Percentiles rank a stretch among this genome's conserved stretches.
Evolutionary conservation across 306 rosid species (phyloP).

Genomic region (Gleditsia sinensis): DNA sequence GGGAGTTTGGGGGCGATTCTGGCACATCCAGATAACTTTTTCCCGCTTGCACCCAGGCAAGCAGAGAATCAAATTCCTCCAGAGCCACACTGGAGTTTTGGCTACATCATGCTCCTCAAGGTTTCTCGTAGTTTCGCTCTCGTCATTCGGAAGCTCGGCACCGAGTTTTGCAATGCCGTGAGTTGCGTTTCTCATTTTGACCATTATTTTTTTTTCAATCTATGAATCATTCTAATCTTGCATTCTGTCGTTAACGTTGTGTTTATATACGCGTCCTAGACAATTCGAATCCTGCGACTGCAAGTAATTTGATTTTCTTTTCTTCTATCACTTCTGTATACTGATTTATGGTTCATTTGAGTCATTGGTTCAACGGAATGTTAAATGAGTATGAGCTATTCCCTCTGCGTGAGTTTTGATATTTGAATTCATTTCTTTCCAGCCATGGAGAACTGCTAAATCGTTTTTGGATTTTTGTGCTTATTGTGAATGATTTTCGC

Average conservation of each 20-base stretch:
- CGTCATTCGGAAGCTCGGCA: slow-evolving; percentile 85
- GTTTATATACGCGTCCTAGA: background rate
- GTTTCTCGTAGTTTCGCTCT: slow-evolving; percentile 93
- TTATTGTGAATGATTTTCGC: too few relatives aligned
- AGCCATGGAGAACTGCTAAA: too few relatives aligned
- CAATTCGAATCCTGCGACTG: background rate
- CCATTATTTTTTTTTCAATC: too few relatives aligned
- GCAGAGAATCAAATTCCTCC: slow-evolving; percentile 95
- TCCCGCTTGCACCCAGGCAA: slow-evolving; percentile 71
- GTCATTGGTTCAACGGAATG: too few relatives aligned
- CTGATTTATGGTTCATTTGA: background rate
- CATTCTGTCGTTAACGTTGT: too few relatives aligned
- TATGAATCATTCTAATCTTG: too few relatives aligned
- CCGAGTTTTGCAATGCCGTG: slow-evolving; percentile 92
- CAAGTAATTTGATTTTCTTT: background rate
- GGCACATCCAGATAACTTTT: slow-evolving; percentile 84
- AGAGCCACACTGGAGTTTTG: slow-evolving; percentile 90
- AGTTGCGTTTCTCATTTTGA: slow-evolving; percentile 30
- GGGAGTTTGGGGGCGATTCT: slow-evolving; percentile 68
- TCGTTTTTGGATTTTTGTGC: too few relatives aligned
- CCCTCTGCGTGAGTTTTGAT: too few relatives aligned
- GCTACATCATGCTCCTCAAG: slow-evolving; percentile 84
- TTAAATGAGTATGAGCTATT: background rate
- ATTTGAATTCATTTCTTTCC: too few relatives aligned
- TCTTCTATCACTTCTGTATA: background rate